phyloP scores from a whole-genome alignment of 352 stramenopile species.

The Phytophthora ohioensis region DNA sequence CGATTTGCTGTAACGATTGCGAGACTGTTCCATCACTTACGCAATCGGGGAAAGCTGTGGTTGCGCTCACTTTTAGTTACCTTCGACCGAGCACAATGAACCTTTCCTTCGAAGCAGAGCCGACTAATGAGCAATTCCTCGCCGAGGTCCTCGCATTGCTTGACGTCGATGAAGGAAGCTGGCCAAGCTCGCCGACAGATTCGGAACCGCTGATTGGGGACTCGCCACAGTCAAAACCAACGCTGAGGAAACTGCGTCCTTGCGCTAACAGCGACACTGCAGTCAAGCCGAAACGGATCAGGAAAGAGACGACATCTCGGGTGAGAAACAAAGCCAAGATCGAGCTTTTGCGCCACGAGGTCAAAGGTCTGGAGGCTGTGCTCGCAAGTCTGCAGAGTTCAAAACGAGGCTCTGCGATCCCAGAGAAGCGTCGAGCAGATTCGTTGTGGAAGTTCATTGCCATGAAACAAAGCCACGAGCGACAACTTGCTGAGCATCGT shows the following conservation, averaged over 20 bases:
- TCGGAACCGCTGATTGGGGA: neutral
- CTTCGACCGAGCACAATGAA: slow-evolving; percentile 9
- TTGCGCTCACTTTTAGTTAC: slow-evolving; percentile 20
- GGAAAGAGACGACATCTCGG: slow-evolving; percentile 17
- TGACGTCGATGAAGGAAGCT: slow-evolving; percentile 21
- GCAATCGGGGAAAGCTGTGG: too few relatives aligned
- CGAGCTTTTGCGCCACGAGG: slow-evolving; percentile 29
- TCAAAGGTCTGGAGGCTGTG: slow-evolving; percentile 26
- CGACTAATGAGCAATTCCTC: slow-evolving; percentile 26
- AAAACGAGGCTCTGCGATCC: neutral
- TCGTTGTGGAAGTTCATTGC: slow-evolving; percentile 38
- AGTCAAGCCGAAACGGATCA: slow-evolving; percentile 8
- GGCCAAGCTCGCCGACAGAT: neutral
- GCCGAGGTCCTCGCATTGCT: slow-evolving; percentile 31
- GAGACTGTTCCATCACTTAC: slow-evolving; percentile 9
- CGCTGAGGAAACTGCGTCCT: slow-evolving; percentile 12
- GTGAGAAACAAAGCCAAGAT: slow-evolving; percentile 40
- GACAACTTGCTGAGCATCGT: slow-evolving; percentile 22
- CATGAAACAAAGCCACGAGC: slow-evolving; percentile 25
- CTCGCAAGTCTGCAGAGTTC: slow-evolving; percentile 29
- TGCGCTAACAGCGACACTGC: neutral
- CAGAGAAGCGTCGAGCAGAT: neutral
- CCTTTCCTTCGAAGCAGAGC: neutral
- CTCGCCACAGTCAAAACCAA: neutral
- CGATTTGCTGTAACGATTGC: too few relatives aligned